A percentile compares a stretch with the other conserved stretches of the same genome.
Evolutionary conservation across 192 early-diverging fungal genomes (phyloP).

Genomic region (Podila verticillata): DNA sequence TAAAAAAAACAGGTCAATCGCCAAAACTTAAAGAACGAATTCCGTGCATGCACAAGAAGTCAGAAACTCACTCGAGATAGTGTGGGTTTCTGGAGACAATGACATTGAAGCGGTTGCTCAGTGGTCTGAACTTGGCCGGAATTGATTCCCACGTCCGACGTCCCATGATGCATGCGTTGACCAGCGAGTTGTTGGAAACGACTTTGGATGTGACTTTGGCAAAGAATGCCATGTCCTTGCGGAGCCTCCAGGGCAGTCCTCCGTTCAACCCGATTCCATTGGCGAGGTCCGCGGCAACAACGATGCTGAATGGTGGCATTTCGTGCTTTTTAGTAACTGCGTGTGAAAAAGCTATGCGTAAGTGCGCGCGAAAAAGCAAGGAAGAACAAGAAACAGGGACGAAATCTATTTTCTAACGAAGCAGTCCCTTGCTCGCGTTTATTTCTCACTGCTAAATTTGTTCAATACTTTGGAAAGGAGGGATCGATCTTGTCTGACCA

Average conservation of each 20-base stretch:
- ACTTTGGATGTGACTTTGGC: constrained; percentile 65
- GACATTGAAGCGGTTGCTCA: constrained; percentile 84
- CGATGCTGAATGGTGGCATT: constrained; percentile 60
- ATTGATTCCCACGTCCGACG: constrained; percentile 94
- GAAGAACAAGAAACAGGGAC: not conserved
- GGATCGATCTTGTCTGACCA: constrained; percentile 84
- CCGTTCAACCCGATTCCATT: constrained; percentile 81
- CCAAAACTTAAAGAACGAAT: not conserved
- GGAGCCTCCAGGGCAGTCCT: constrained; percentile 87
- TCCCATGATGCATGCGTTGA: constrained; percentile 95
- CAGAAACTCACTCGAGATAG: constrained; percentile 51
- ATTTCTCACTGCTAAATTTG: not conserved
- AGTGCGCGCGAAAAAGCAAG: not conserved
- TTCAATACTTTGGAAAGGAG: constrained; percentile 75
- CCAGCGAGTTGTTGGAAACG: constrained; percentile 11
- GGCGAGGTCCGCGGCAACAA: constrained; percentile 81
- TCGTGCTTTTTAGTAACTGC: not conserved
- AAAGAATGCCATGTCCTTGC: constrained; percentile 89
- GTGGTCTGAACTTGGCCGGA: constrained; percentile 81
- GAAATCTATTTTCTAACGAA: not conserved
- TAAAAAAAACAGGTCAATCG: not conserved
- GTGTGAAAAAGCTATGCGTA: not conserved
- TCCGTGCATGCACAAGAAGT: not conserved
- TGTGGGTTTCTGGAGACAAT: constrained; percentile 76
- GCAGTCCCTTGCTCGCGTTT: not conserved